Evolutionary conservation across 257 asterid genomes (phyloP).

Genomic region (Lithospermum erythrorhizon): DNA sequence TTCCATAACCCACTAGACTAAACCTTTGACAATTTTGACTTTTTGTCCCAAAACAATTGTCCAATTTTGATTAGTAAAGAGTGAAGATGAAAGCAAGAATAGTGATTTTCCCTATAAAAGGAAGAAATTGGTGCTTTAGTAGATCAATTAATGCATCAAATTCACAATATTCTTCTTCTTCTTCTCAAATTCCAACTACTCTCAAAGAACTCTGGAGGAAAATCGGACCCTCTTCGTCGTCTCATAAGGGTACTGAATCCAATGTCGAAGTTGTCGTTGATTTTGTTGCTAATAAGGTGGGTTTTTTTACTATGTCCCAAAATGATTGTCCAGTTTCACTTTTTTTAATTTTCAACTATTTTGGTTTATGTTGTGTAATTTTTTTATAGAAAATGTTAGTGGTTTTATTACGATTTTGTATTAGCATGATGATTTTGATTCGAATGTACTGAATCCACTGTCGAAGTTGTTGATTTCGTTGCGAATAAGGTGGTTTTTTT

Average conservation of each 20-base stretch:
- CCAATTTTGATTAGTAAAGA: no score
- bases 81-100: conserved; percentile 57
- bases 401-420: no score
- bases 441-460: no score
- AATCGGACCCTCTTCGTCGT: conserved; percentile 27
- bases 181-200: conserved; percentile 59
- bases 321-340: conserved; percentile 1
- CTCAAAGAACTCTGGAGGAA: conserved; percentile 48
- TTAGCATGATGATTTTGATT: no score
- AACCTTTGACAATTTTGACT: no score
- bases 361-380: background rate
- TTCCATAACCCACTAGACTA: no score
- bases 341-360: background rate
- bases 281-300: conserved; percentile 68
- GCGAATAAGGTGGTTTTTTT: no score
- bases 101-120: conserved; percentile 77
- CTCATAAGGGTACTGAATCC: conserved; percentile 20
- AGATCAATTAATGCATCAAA: conserved; percentile 48
- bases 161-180: conserved; percentile 31
- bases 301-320: no score
- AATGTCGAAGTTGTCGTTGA: conserved; percentile 59
- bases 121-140: conserved; percentile 92
- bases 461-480: no score
- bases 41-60: no score
- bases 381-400: no score